Conservation (phyloP, 2,329 filamentous ascomycete species). For the Teratosphaeria nubilosa region DNA sequence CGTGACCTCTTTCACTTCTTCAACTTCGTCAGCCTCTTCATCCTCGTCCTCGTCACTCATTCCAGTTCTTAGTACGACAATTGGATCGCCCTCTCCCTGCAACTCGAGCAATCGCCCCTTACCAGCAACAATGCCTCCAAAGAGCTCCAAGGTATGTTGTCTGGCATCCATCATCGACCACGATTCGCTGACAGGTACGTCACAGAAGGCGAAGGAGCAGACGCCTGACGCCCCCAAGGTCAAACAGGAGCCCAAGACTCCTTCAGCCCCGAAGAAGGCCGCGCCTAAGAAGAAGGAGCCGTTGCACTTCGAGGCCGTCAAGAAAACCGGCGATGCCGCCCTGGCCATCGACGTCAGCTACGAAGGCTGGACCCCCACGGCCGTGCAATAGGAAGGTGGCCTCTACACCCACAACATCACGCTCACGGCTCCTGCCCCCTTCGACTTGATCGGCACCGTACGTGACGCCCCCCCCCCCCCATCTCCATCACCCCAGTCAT, state of each 20-base stretch:
- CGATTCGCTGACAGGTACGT: not conserved
- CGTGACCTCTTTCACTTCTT: not conserved
- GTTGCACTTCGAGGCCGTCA: slow-evolving; percentile 9
- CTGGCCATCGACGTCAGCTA: slow-evolving; percentile 18
- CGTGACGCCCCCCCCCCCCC: not conserved
- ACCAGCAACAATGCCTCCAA: slow-evolving; percentile 21
- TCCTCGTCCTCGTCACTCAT: no score
- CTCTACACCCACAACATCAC: slow-evolving; percentile 21
- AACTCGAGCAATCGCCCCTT: no score
- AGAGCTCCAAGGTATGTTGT: slow-evolving; percentile 10
- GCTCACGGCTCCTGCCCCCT: slow-evolving; percentile 21
- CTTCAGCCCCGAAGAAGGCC: slow-evolving; percentile 7
- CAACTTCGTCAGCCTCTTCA: not conserved
- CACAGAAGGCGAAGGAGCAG: slow-evolving; percentile 5
- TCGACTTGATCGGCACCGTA: slow-evolving; percentile 24
- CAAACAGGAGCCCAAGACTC: slow-evolving; percentile 5
- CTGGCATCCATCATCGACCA: not conserved
- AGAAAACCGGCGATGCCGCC: slow-evolving; percentile 3
- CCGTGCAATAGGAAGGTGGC: slow-evolving; percentile 12
- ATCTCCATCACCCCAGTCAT: not conserved
- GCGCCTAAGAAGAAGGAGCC: slow-evolving; percentile 4
- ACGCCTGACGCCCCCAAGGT: slow-evolving; percentile 5
- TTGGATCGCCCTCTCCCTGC: no score
- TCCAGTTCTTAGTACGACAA: no score
- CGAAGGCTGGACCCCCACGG: slow-evolving; percentile 12